These are phyloP conservation scores for Harringtonia aguacate DNA, from an alignment of 2,329 filamentous ascomycete genomes.

Conservation along the genomic window DNA sequence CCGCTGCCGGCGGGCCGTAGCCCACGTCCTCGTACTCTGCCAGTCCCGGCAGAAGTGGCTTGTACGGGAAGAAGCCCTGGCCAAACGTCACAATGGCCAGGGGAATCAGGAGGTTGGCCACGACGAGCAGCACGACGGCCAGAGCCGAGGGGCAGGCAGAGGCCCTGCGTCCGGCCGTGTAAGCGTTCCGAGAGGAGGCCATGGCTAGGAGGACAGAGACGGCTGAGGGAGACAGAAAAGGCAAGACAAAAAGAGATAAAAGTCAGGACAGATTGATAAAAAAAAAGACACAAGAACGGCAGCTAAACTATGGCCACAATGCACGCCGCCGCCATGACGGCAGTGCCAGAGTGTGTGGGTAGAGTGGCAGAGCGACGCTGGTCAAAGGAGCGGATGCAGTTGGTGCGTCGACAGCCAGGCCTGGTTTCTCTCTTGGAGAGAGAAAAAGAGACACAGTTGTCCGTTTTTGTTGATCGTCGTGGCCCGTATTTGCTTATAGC, in stretches of 20 bases:
- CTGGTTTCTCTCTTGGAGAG: too few species aligned
- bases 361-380: background rate
- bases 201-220: background rate
- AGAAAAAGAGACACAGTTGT: background rate
- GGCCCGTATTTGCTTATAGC: too few species aligned
- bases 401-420: too few species aligned
- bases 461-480: too few species aligned
- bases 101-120: constrained; percentile 70
- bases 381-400: background rate
- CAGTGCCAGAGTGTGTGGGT: background rate
- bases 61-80: constrained; percentile 94
- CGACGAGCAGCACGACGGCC: constrained; percentile 36
- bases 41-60: constrained; percentile 79
- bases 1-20: constrained; percentile 45
- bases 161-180: background rate
- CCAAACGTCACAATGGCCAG: constrained; percentile 69
- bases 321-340: background rate
- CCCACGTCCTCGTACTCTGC: constrained; percentile 53
- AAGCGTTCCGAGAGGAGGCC: background rate
- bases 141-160: background rate
- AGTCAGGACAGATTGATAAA: too few species aligned
- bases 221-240: background rate
- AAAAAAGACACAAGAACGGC: background rate
- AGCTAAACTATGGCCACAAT: background rate
- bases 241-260: background rate